A percentile compares a stretch with the other conserved stretches of the same genome.
These are phyloP conservation scores for Cystofilobasidium ferigula DNA, from an alignment of 768 basidiomycete species.

Conservation along the genomic window DNA sequence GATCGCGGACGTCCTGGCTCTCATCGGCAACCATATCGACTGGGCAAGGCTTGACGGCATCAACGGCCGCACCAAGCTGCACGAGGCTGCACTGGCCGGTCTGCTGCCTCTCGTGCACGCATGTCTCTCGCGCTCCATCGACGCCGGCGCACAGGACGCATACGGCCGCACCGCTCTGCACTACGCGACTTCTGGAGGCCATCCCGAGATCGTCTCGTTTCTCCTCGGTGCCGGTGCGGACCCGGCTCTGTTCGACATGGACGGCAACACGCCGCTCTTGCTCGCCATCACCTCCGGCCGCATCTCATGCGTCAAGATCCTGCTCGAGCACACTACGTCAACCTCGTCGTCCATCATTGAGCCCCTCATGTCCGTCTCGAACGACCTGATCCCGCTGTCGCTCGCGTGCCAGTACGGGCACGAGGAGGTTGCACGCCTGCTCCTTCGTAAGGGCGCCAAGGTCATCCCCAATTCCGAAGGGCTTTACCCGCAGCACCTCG, in stretches of 20 bases:
- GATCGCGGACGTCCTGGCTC: conserved; percentile 63
- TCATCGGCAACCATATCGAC: conserved; percentile 57
- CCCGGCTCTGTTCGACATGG: conserved; percentile 67
- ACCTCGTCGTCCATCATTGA: conserved; percentile 35
- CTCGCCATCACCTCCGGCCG: conserved; percentile 83
- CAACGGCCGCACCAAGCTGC: conserved; percentile 85
- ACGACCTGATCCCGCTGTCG: conserved; percentile 71
- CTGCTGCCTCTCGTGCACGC: conserved; percentile 59
- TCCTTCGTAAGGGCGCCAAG: conserved; percentile 65
- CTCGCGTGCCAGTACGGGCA: conserved; percentile 86
- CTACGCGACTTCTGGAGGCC: conserved; percentile 90
- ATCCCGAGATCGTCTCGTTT: conserved; percentile 59
- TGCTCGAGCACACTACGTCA: conserved; percentile 41
- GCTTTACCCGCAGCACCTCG: conserved; percentile 93
- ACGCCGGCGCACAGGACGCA: conserved; percentile 64
- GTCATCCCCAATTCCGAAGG: conserved; percentile 82
- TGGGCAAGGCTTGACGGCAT: conserved; percentile 92
- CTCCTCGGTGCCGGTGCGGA: conserved; percentile 57
- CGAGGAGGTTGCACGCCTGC: conserved; percentile 62
- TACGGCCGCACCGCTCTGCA: conserved; percentile 91
- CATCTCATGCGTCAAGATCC: conserved; percentile 67
- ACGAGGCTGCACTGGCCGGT: conserved; percentile 84
- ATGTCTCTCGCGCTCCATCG: conserved; percentile 59
- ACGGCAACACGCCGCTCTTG: conserved; percentile 86
- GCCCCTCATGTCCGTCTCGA: conserved; percentile 47